A percentile compares a stretch with the other conserved stretches of the same genome.
Conservation (phyloP, 805 yeast genomes). For the Ogataea zsoltii region DNA sequence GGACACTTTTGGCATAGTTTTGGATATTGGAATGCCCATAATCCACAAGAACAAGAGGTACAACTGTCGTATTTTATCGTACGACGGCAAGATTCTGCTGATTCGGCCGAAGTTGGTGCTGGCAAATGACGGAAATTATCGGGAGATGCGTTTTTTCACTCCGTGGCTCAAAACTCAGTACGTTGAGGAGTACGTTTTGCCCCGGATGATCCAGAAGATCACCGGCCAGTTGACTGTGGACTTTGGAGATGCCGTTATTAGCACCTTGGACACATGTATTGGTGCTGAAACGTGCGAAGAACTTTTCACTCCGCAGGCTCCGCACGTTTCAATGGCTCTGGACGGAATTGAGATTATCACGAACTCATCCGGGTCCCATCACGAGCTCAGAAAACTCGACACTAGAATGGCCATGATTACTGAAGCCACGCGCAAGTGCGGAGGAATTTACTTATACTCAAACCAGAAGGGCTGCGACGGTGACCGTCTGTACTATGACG, state of each 20-base stretch:
- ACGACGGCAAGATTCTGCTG: constrained; percentile 73
- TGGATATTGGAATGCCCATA: constrained; percentile 95
- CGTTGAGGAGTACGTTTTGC: constrained; percentile 73
- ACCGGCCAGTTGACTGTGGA: constrained; percentile 69
- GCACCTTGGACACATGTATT: constrained; percentile 80
- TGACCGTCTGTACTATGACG: constrained; percentile 94
- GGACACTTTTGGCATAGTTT: constrained; percentile 72
- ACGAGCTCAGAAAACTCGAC: constrained; percentile 87
- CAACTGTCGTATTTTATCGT: constrained; percentile 85
- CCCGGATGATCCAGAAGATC: constrained; percentile 62
- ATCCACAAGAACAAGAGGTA: constrained; percentile 84
- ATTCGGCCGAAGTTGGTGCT: constrained; percentile 92
- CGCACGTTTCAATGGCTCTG: constrained; percentile 86
- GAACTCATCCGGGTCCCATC: constrained; percentile 97
- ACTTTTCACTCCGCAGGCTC: constrained; percentile 92
- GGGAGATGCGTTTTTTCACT: constrained; percentile 96
- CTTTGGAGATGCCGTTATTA: constrained; percentile 89
- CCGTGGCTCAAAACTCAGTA: constrained; percentile 86
- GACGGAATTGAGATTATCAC: constrained; percentile 98
- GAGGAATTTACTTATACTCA: constrained; percentile 91
- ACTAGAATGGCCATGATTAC: constrained; percentile 80
- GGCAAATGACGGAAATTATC: constrained; percentile 96
- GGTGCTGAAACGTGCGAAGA: constrained; percentile 99
- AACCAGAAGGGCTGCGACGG: constrained; percentile 99
- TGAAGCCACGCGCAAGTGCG: constrained; percentile 94